Conservation (phyloP, 495 filamentous ascomycete species). For the Platismatia glauca region DNA sequence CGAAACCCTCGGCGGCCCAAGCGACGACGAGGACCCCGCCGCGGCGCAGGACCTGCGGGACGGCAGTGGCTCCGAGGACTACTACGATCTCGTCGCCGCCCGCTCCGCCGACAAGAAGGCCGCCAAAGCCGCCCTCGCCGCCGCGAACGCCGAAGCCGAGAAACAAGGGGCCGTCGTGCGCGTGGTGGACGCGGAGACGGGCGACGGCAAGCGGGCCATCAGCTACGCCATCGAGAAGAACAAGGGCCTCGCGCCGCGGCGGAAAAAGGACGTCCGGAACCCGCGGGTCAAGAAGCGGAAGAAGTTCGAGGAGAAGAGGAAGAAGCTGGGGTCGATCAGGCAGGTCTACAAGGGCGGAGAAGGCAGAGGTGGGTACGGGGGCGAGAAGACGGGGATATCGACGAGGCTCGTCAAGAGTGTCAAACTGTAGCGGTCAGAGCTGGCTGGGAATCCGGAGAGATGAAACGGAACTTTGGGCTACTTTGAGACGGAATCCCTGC, state of each 20-base stretch:
- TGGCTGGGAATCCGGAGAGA: neutral
- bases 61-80: constrained; percentile 56
- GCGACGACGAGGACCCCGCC: constrained; percentile 42
- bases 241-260: constrained; percentile 79
- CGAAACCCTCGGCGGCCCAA: constrained; percentile 56
- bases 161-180: constrained; percentile 49
- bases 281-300: constrained; percentile 96
- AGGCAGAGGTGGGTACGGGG: constrained; percentile 75
- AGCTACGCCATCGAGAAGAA: constrained; percentile 93
- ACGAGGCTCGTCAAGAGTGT: constrained; percentile 83
- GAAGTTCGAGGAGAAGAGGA: constrained; percentile 87
- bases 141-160: constrained; percentile 43
- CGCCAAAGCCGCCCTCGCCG: constrained; percentile 54
- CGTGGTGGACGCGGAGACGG: constrained; percentile 47
- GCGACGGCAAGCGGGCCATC: constrained; percentile 82
- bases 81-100: constrained; percentile 78
- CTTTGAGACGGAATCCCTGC: neutral
- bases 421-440: constrained; percentile 51
- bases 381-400: constrained; percentile 95
- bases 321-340: constrained; percentile 80
- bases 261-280: constrained; percentile 89
- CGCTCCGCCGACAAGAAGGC: constrained; percentile 62
- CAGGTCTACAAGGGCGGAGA: constrained; percentile 82
- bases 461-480: neutral
- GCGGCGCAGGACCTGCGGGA: constrained; percentile 37